Conservation (phyloP, 371 early-diverging fungal genomes). For the Thermomucor indicae-seudaticae region DNA sequence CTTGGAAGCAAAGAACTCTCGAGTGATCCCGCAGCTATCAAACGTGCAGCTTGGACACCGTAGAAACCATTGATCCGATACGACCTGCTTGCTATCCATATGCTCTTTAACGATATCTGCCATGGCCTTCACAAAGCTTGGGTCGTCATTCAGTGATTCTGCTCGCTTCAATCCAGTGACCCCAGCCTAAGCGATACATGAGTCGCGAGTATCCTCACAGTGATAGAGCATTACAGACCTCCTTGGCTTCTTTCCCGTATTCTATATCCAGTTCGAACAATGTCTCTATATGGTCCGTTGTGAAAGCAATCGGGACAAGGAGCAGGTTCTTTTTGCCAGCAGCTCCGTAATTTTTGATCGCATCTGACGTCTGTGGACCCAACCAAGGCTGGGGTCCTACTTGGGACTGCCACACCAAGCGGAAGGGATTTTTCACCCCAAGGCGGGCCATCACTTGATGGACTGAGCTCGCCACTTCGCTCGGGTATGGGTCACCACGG, state of each 20-base stretch:
- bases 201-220: no score
- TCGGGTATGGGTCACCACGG: slow-evolving; percentile 87
- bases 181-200: slow-evolving; percentile 62
- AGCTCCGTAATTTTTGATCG: slow-evolving; percentile 72
- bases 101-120: slow-evolving; percentile 84
- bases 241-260: slow-evolving; percentile 81
- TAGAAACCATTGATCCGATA: slow-evolving; percentile 66
- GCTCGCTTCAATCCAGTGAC: slow-evolving; percentile 81
- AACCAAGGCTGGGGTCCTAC: slow-evolving; percentile 95
- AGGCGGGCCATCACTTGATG: slow-evolving; percentile 78
- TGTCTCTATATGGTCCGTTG: slow-evolving; percentile 96
- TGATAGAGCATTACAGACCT: no score
- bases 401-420: slow-evolving; percentile 96
- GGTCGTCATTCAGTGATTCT: slow-evolving; percentile 89
- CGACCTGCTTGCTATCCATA: slow-evolving; percentile 48
- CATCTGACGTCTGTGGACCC: slow-evolving; percentile 86
- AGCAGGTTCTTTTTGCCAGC: slow-evolving; percentile 76
- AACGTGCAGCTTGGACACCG: slow-evolving; percentile 83
- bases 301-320: slow-evolving; percentile 93
- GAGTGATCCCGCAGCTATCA: slow-evolving; percentile 65
- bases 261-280: slow-evolving; percentile 93
- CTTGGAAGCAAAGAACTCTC: slow-evolving; percentile 53
- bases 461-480: slow-evolving; percentile 92
- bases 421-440: slow-evolving; percentile 71
- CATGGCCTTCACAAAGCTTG: slow-evolving; percentile 83